phyloP scores from a whole-genome alignment of 1,284 basidiomycete species.

The Malassezia yamatoensis region DNA sequence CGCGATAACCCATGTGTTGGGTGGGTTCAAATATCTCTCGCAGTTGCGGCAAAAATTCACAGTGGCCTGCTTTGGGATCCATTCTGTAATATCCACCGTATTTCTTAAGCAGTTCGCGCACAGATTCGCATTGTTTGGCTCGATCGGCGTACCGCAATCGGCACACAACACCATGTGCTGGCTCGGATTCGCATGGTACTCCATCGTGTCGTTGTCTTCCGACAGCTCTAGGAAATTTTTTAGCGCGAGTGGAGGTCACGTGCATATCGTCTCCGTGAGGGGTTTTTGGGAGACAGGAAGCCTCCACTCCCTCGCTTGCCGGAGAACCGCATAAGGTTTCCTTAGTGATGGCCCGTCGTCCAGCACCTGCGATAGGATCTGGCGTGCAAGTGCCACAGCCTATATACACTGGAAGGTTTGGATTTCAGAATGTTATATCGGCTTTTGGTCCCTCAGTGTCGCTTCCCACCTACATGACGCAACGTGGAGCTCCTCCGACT shows the following conservation, averaged over 20 bases:
- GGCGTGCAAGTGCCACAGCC: background rate
- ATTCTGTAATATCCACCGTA: conserved; percentile 91
- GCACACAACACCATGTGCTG: conserved; percentile 49
- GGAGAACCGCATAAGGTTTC: background rate
- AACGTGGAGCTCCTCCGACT: background rate
- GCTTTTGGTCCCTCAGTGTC: background rate
- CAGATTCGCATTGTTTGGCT: conserved; percentile 88
- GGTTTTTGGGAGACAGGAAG: background rate
- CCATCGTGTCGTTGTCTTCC: conserved; percentile 24
- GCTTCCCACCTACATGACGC: background rate
- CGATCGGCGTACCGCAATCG: conserved; percentile 70
- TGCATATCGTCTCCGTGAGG: background rate
- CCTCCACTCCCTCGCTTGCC: background rate
- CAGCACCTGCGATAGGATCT: background rate
- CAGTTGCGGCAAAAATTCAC: conserved; percentile 92
- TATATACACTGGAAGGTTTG: background rate
- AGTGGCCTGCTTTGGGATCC: conserved; percentile 92
- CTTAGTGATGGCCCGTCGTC: background rate
- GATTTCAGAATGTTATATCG: background rate
- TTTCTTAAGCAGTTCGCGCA: conserved; percentile 85
- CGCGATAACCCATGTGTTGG: conserved; percentile 72
- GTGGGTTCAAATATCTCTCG: conserved; percentile 87
- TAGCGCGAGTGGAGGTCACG: conserved; percentile 11
- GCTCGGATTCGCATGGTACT: conserved; percentile 35
- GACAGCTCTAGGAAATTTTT: conserved; percentile 10